A percentile compares a stretch with the other conserved stretches of the same genome.
phyloP scores from a whole-genome alignment of 768 basidiomycete species.

The Suillus bovinus region DNA sequence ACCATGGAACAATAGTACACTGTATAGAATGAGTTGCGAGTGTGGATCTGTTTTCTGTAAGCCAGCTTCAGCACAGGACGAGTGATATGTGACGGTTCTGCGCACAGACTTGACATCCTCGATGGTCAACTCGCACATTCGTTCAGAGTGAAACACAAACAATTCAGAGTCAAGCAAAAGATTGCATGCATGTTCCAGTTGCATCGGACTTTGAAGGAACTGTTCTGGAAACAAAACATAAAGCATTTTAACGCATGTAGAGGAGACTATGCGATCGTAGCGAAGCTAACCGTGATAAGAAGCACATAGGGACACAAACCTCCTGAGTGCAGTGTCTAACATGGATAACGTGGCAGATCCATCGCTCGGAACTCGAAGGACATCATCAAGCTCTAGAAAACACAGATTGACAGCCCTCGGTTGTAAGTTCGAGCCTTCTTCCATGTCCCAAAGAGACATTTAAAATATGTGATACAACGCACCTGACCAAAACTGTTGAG shows the following conservation, averaged over 20 bases:
- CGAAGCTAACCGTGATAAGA: constrained; percentile 77
- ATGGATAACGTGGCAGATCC: constrained; percentile 60
- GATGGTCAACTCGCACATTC: constrained; percentile 82
- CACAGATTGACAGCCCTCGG: not conserved
- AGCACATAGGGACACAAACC: constrained; percentile 77
- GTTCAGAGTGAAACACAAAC: constrained; percentile 87
- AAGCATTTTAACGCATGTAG: not conserved
- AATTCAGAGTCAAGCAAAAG: constrained; percentile 82
- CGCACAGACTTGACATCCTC: constrained; percentile 68
- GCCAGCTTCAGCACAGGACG: constrained; percentile 10
- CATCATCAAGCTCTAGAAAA: constrained; percentile 80
- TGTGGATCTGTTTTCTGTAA: constrained; percentile 84
- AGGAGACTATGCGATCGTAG: constrained; percentile 7
- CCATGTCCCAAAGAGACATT: constrained; percentile 11
- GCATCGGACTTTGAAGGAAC: constrained; percentile 80
- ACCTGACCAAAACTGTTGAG: constrained; percentile 93
- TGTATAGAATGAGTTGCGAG: constrained; percentile 74
- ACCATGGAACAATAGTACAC: constrained; percentile 75
- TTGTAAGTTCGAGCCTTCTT: constrained; percentile 10
- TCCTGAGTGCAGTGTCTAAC: constrained; percentile 76
- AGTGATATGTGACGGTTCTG: constrained; percentile 7
- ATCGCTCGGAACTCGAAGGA: constrained; percentile 64
- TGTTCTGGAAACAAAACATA: constrained; percentile 53
- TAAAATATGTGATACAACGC: constrained; percentile 29
- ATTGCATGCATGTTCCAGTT: constrained; percentile 81